These are phyloP conservation scores for Mortierella sp. DNA, from an alignment of 371 early-diverging fungal species.

Conservation along the genomic window DNA sequence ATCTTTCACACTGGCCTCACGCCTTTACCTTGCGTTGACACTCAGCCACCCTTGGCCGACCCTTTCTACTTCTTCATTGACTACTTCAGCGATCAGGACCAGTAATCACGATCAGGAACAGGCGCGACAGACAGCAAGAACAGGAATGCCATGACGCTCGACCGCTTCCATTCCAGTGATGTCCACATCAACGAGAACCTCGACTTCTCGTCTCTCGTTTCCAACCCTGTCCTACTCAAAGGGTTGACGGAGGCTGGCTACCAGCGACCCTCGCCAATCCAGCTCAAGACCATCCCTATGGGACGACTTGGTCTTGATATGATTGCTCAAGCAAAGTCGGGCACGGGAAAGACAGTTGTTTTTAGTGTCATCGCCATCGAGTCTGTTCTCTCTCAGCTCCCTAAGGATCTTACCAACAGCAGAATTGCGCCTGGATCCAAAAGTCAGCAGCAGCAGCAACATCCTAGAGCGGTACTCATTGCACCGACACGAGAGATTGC, in stretches of 20 bases:
- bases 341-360: conserved; percentile 97
- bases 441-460: conserved; percentile 10
- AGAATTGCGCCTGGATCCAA: not conserved
- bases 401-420: not conserved
- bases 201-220: conserved; percentile 68
- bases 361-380: conserved; percentile 95
- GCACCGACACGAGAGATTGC: conserved; percentile 96
- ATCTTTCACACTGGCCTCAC: not conserved
- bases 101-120: not conserved
- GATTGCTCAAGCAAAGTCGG: conserved; percentile 96
- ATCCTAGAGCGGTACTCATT: conserved; percentile 84
- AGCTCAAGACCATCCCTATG: conserved; percentile 89
- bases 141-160: conserved; percentile 44
- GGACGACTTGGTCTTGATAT: conserved; percentile 87
- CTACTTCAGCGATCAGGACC: not conserved
- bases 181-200: conserved; percentile 74
- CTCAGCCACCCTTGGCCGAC: not conserved
- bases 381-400: conserved; percentile 64
- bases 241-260: conserved; percentile 72
- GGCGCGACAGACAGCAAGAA: not conserved
- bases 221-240: conserved; percentile 63
- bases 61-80: not conserved
- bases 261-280: conserved; percentile 87
- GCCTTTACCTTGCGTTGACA: too few species aligned
- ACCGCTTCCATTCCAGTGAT: conserved; percentile 64